Base-by-base conservation (phyloP, 148 eudicot species). In the Amaranthus cruentus region DNA sequence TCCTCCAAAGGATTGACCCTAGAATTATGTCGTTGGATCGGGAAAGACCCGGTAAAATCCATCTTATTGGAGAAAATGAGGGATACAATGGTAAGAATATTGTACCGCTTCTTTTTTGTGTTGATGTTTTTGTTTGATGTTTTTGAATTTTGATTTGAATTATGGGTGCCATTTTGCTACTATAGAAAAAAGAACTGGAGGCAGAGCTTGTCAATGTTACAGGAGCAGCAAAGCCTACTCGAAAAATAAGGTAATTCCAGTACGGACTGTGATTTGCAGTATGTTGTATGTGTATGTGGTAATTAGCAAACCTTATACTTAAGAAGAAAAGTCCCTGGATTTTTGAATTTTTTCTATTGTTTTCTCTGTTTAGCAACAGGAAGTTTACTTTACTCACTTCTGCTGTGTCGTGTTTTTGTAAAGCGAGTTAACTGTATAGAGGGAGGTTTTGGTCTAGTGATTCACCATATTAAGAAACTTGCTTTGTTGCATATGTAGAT, bases 1-100 rank as follows among this genome's bases (percentile, higher is more conserved):
- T 96, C 92, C n/a, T 88, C 99, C 21, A 96, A 96, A 92, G 99
- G 99, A 61, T 75, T 96, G 75, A 92, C 99, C 6, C 87, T 96
- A 52, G 99, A 96, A 78, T 90, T 96, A 74, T 96, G 99, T 76
- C 99, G 99, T 73, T 96, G 99, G 99, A 96, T 96, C 69, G 97
- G 99, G 69, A 90, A 89, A 78, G 99, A 96, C 50, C 94, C 99
- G 46, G 99, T 96, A 53, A 96, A 96, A 77, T 92, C 97, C 66
- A 92, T 96, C 53, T 79, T 96, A 82, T 89, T 96, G 70, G 99
- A 96, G 80, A 96, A 90, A 81, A 96, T 96, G 99, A 89, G 99
- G 55, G 99, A 96, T 80, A 96, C 99, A 28, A 96, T 96, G 99
- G 99, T 96, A 87, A 73, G 80, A 28, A 42, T 38, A 12, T 11